Evolutionary conservation across 352 stramenopile species (phyloP), one percentile per base, ranked within the genome.

Genomic region (Phytophthora sojae): DNA sequence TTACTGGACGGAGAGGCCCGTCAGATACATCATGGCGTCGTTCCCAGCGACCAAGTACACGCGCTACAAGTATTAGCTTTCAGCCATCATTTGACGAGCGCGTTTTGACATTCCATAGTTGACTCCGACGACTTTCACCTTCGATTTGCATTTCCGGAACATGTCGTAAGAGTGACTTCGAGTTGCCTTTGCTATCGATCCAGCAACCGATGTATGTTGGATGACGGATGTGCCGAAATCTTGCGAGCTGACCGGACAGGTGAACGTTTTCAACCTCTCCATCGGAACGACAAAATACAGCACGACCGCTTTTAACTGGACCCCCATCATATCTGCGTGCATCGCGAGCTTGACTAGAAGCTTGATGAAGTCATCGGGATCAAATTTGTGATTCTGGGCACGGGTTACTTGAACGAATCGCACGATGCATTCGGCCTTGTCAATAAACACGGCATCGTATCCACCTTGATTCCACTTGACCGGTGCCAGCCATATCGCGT

Each of bases 211-310:
- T 29, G 25, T 29, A 29, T 29, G 25, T 29, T 29, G 25, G 25
- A 29, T 29, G 25, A 29, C 25, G 25, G 25, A 29, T 29, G 25
- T 29, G 25, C 25, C 25, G 37, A 45, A 45, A 17, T 17, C 37
- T 45, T 45, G 9, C 37, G 8, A 17, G 37, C 37, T 45, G 9
- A 45, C 37, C 37, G 37, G 37, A 17, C 8, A 45, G 9, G 37
- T 45, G 53, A 49, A 45, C 1, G 17, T 14, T 9, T 32, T n/a
- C 17, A 59, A 21, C 11, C 7, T 49, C 6, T 29, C 29, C 53
- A 30, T 59, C 2, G 53, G 53, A 30, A 59, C 30, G 14, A 59
- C 30, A 59, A 47, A 59, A 25, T 30, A 59, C 53, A 59, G n/a
- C 15, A 47, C 53, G 17, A 47, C 53, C n/a, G 25, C 21, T 47